These are phyloP conservation scores for Canavalia gladiata DNA, from an alignment of 306 rosid species.

Conservation along the genomic window DNA sequence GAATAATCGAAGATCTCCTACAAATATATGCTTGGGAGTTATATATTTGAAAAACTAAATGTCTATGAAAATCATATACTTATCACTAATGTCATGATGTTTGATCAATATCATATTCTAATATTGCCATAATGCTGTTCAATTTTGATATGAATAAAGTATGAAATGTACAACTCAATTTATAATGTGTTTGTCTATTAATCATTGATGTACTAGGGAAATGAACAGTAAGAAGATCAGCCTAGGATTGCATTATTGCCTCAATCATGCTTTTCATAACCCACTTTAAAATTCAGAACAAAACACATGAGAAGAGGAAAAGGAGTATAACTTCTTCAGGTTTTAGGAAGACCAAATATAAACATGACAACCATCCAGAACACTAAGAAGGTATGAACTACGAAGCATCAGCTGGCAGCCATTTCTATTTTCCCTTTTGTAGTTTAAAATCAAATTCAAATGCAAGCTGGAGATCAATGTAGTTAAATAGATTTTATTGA, in stretches of 20 bases:
- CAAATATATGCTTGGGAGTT: slow-evolving; percentile 37
- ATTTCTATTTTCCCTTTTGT: background rate
- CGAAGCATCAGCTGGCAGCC: background rate
- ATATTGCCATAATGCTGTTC: background rate
- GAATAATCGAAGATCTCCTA: slow-evolving; percentile 80
- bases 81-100: background rate
- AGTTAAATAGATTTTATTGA: slow-evolving; percentile 12
- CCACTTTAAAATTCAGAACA: slow-evolving; percentile 5
- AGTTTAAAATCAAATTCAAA: slow-evolving; percentile 25
- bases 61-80: slow-evolving; percentile 26
- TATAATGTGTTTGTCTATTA: slow-evolving; percentile 9
- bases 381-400: background rate
- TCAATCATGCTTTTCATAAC: background rate
- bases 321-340: background rate
- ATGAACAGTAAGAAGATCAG: slow-evolving; percentile 17
- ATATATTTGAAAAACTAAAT: background rate
- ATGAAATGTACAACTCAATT: slow-evolving; percentile 14
- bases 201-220: background rate
- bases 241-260: background rate
- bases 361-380: background rate
- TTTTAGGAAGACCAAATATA: background rate
- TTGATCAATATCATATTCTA: slow-evolving; percentile 22
- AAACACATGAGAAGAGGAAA: slow-evolving; percentile 1
- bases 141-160: background rate
- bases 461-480: slow-evolving; percentile 22